phyloP scores from a whole-genome alignment of 352 stramenopile species.

The Phytopythium chamaehyphon region DNA sequence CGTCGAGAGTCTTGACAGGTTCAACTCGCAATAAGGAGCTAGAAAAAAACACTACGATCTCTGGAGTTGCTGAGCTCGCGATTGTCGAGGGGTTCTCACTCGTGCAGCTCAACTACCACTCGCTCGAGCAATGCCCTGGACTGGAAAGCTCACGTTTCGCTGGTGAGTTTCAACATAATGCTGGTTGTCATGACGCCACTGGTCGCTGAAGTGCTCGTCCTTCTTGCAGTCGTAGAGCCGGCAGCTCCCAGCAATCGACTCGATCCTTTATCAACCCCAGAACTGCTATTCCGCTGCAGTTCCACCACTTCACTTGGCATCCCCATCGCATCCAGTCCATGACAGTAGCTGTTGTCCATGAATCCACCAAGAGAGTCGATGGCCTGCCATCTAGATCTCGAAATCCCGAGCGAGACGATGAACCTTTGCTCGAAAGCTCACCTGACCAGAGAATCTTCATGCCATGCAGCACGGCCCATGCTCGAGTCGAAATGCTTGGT shows the following conservation, averaged over 20 bases:
- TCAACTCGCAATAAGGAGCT: conserved; percentile 40
- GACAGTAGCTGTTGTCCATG: conserved; percentile 47
- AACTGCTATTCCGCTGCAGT: conserved; percentile 23
- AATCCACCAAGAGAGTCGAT: conserved; percentile 83
- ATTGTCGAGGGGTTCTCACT: conserved; percentile 63
- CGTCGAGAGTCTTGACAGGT: conserved; percentile 20
- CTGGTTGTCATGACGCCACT: not conserved
- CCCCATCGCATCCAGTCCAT: not conserved
- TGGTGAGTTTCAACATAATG: conserved; percentile 12
- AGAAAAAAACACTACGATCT: conserved; percentile 64
- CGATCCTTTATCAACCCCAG: conserved; percentile 76
- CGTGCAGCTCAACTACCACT: conserved; percentile 80
- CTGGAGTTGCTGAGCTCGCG: conserved; percentile 33
- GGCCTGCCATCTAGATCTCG: too few species aligned
- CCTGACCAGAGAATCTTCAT: too few species aligned
- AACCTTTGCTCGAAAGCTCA: too few species aligned
- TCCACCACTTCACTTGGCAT: not conserved
- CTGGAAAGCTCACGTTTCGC: conserved; percentile 45
- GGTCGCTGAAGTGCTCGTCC: conserved; percentile 5
- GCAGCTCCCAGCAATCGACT: conserved; percentile 62
- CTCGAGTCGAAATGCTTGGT: too few species aligned
- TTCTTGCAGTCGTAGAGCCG: conserved; percentile 29
- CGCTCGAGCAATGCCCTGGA: conserved; percentile 49
- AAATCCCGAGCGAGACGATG: too few species aligned
- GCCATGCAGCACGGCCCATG: too few species aligned